Evolutionary conservation across 2,329 filamentous ascomycete genomes (phyloP).

Genomic region (Botrytis byssoidea): DNA sequence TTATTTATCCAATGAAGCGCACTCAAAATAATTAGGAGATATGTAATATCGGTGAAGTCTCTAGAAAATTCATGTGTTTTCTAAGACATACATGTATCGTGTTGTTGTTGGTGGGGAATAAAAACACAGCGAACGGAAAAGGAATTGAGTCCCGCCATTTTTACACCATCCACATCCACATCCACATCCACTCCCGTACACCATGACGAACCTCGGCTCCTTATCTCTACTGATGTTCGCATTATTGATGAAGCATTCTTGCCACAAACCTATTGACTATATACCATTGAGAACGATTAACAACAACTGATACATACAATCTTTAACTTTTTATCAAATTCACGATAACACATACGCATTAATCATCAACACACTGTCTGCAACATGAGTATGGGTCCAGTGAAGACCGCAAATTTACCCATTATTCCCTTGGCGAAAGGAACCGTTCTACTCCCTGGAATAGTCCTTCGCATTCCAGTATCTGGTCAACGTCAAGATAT

Average conservation of each 20-base stretch:
- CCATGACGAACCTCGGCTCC: conserved; percentile 12
- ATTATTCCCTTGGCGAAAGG: conserved; percentile 80
- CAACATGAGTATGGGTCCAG: conserved; percentile 10
- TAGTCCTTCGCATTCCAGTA: conserved; percentile 80
- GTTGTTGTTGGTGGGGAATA: conserved; percentile 14
- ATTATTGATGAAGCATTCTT: background rate
- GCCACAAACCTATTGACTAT: background rate
- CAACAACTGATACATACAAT: background rate
- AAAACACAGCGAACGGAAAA: background rate
- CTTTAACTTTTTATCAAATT: background rate
- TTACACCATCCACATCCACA: background rate
- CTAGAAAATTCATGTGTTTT: background rate
- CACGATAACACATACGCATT: background rate
- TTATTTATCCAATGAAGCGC: background rate
- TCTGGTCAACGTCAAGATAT: conserved; percentile 79
- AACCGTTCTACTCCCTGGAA: conserved; percentile 79
- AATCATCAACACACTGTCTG: background rate
- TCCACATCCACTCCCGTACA: background rate
- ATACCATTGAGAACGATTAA: background rate
- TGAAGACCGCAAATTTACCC: conserved; percentile 51
- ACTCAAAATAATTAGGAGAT: background rate
- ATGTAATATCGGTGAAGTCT: conserved; percentile 13
- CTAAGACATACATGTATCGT: conserved; percentile 13
- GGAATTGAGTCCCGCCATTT: background rate
- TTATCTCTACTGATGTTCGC: background rate